phyloP scores from a whole-genome alignment of 2,329 filamentous ascomycete genomes.

The Aplosporella prunicola region DNA sequence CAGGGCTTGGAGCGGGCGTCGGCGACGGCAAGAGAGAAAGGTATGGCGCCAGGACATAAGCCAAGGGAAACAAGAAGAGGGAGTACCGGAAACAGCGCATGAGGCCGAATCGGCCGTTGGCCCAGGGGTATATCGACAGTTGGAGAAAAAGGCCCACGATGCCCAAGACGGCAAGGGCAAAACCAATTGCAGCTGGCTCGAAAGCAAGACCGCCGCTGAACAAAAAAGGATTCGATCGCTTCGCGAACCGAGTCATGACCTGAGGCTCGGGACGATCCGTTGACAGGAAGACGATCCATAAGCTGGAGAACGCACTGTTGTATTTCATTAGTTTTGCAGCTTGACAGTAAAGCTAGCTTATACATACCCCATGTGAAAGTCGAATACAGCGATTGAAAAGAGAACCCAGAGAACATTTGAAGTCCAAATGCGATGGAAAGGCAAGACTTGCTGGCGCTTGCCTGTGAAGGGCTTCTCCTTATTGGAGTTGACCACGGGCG shows the following conservation, averaged over 20 bases:
- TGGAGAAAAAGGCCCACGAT: slow-evolving; percentile 66
- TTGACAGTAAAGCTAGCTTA: slow-evolving; percentile 19
- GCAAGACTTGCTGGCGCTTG: slow-evolving; percentile 33
- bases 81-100: slow-evolving; percentile 59
- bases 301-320: slow-evolving; percentile 54
- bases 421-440: slow-evolving; percentile 44
- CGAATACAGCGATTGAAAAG: slow-evolving; percentile 57
- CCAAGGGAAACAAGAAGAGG: slow-evolving; percentile 59
- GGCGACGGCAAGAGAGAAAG: slow-evolving; percentile 56
- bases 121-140: slow-evolving; percentile 58
- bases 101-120: slow-evolving; percentile 59
- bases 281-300: slow-evolving; percentile 70
- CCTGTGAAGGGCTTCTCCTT: slow-evolving; percentile 21
- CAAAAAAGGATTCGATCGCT: slow-evolving; percentile 32
- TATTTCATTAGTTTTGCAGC: not conserved
- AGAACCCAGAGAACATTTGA: slow-evolving; percentile 48
- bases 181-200: slow-evolving; percentile 59
- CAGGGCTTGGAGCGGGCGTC: slow-evolving; percentile 38
- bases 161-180: slow-evolving; percentile 69
- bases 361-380: slow-evolving; percentile 52
- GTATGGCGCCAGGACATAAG: slow-evolving; percentile 62
- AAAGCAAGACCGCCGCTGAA: slow-evolving; percentile 70
- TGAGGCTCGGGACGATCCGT: slow-evolving; percentile 47
- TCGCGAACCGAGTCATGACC: slow-evolving; percentile 16
- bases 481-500: slow-evolving; percentile 25